phyloP scores from a whole-genome alignment of 805 yeast genomes.

The Kazachstania viticola region DNA sequence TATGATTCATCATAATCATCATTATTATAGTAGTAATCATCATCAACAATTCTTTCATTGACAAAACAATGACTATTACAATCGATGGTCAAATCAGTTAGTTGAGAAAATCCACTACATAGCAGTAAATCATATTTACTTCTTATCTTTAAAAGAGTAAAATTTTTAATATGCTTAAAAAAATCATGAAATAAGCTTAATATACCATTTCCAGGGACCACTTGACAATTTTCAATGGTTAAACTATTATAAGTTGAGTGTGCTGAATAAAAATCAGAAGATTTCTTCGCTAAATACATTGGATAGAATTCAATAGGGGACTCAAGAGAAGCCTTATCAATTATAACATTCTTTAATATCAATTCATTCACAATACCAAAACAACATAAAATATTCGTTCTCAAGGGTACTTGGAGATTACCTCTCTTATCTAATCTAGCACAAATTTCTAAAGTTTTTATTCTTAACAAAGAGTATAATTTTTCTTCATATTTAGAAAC shows the following conservation, averaged over 20 bases:
- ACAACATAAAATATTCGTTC: conserved; percentile 36
- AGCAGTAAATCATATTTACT: conserved; percentile 38
- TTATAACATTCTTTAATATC: conserved; percentile 34
- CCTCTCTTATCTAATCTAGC: conserved; percentile 9
- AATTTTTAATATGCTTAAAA: conserved; percentile 30
- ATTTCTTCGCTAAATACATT: conserved; percentile 13
- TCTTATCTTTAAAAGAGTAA: conserved; percentile 30
- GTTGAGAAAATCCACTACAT: conserved; percentile 33
- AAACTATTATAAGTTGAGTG: conserved; percentile 29
- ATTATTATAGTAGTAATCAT: conserved; percentile 13
- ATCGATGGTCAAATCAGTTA: conserved; percentile 35
- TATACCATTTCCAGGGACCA: conserved; percentile 30
- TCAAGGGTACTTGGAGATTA: conserved; percentile 12
- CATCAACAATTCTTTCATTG: conserved; percentile 13
- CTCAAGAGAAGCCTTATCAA: conserved; percentile 32
- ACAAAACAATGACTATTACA: conserved; percentile 36
- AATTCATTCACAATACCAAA: conserved; percentile 35
- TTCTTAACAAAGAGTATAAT: conserved; percentile 19
- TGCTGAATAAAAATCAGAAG: conserved; percentile 14
- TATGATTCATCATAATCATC: conserved; percentile 2
- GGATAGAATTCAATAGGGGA: conserved; percentile 28
- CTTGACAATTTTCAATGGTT: conserved; percentile 25
- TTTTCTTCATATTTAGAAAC: conserved; percentile 18
- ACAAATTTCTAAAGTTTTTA: conserved; percentile 18
- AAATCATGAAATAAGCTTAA: conserved; percentile 26